phyloP scores from a whole-genome alignment of 129 eudicot genomes.

The Flaveria bidentis region DNA sequence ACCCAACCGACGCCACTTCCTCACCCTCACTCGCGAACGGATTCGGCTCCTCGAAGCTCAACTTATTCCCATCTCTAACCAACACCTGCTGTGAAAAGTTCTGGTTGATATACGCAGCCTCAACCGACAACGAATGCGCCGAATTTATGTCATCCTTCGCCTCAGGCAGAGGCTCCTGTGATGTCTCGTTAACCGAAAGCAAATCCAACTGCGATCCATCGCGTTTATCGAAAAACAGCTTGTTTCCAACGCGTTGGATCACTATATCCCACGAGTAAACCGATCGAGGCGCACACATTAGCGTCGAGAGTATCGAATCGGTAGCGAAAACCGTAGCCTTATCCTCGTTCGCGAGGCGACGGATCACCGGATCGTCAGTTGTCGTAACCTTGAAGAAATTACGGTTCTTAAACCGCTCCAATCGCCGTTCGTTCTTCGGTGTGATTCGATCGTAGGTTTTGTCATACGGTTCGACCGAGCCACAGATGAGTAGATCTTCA shows the following conservation, averaged over 20 bases:
- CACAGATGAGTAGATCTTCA: constrained; percentile 68
- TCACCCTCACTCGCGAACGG: constrained; percentile 88
- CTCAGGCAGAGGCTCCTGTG: constrained; percentile 89
- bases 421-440: constrained; percentile 62
- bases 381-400: constrained; percentile 81
- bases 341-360: constrained; percentile 79
- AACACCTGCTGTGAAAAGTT: constrained; percentile 85
- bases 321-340: constrained; percentile 84
- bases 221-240: constrained; percentile 77
- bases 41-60: constrained; percentile 73
- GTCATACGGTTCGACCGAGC: constrained; percentile 62
- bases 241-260: constrained; percentile 79
- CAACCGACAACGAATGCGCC: constrained; percentile 64
- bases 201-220: constrained; percentile 84
- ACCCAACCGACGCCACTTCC: constrained; percentile 81
- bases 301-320: constrained; percentile 59
- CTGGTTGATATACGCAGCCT: constrained; percentile 86
- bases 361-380: constrained; percentile 74
- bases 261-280: constrained; percentile 95
- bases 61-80: constrained; percentile 69
- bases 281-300: constrained; percentile 79
- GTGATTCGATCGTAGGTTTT: constrained; percentile 58
- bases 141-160: constrained; percentile 83
- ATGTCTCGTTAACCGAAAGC: constrained; percentile 73
- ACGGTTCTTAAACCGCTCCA: constrained; percentile 73